Evolutionary conservation across 805 yeast genomes (phyloP).

Genomic region (Ogataea pignaliae): DNA sequence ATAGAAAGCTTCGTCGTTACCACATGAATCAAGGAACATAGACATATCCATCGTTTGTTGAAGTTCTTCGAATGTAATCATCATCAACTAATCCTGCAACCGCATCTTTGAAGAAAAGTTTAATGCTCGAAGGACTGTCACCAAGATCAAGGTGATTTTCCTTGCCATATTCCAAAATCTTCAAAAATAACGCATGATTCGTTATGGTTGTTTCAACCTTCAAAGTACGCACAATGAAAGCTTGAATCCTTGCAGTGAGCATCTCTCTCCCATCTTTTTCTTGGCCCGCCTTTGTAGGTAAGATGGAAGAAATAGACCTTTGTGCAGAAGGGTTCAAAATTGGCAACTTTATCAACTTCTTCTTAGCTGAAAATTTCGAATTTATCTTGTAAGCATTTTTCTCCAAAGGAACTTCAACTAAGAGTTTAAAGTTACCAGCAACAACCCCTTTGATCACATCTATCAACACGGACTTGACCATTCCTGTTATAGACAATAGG

Average conservation of each 20-base stretch:
- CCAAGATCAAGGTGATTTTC: neutral
- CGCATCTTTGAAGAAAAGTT: constrained; percentile 21
- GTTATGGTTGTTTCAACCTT: constrained; percentile 26
- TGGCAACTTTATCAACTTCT: constrained; percentile 8
- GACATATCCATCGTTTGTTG: constrained; percentile 8
- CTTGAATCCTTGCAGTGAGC: constrained; percentile 10
- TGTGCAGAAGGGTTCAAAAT: constrained; percentile 2
- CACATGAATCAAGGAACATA: constrained; percentile 13
- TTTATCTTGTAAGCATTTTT: constrained; percentile 7
- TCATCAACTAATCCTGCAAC: constrained; percentile 34
- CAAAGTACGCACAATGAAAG: constrained; percentile 24
- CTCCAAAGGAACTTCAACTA: constrained; percentile 12
- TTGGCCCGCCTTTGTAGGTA: neutral
- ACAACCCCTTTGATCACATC: constrained; percentile 30
- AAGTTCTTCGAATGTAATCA: constrained; percentile 30
- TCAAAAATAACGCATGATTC: constrained; percentile 30
- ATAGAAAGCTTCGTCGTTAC: too few species aligned
- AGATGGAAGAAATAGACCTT: neutral
- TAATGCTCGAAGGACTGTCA: constrained; percentile 2
- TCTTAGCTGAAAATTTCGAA: constrained; percentile 4
- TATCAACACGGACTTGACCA: constrained; percentile 30
- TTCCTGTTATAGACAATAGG: constrained; percentile 27
- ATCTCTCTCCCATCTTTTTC: constrained; percentile 5
- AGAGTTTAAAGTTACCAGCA: constrained; percentile 30
- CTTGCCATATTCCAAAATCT: constrained; percentile 20